These are phyloP conservation scores for Tetrahymena borealis DNA, from an alignment of 73 alveolate genomes.

Conservation along the genomic window DNA sequence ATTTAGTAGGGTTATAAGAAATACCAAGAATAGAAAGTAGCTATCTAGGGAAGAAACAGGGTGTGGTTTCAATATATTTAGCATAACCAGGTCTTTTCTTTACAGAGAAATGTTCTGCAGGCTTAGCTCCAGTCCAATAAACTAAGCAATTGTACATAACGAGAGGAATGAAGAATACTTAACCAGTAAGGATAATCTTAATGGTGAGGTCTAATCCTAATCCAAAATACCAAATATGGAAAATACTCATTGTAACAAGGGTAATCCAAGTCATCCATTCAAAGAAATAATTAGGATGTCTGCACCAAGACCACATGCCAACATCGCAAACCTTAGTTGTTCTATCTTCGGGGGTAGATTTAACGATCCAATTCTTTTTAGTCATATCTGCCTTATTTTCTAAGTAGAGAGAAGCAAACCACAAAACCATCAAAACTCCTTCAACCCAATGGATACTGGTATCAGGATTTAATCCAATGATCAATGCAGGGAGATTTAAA, in stretches of 20 bases:
- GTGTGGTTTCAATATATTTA: constrained; percentile 19
- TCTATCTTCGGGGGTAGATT: background rate
- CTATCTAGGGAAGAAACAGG: constrained; percentile 32
- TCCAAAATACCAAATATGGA: background rate
- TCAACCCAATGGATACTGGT: background rate
- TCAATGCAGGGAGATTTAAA: constrained; percentile 34
- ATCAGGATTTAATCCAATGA: constrained; percentile 20
- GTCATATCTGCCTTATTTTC: constrained; percentile 36
- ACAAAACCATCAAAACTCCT: constrained; percentile 6
- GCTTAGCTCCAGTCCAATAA: constrained; percentile 48
- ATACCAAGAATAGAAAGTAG: background rate
- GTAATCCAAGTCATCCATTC: constrained; percentile 48
- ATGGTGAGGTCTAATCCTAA: background rate
- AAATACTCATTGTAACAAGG: background rate
- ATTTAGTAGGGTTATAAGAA: background rate
- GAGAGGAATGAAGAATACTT: constrained; percentile 18
- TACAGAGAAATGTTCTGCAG: constrained; percentile 45
- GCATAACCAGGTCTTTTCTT: constrained; percentile 37
- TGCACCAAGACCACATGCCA: constrained; percentile 30
- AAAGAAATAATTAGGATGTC: constrained; percentile 48
- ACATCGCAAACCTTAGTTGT: background rate
- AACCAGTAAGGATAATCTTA: background rate
- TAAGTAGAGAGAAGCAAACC: constrained; percentile 23
- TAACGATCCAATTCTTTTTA: constrained; percentile 7
- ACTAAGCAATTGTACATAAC: constrained; percentile 42